A percentile compares a stretch with the other conserved stretches of the same genome.
Evolutionary conservation across 2,329 filamentous ascomycete genomes (phyloP).

Genomic region (Pseudogymnoascus sp.): DNA sequence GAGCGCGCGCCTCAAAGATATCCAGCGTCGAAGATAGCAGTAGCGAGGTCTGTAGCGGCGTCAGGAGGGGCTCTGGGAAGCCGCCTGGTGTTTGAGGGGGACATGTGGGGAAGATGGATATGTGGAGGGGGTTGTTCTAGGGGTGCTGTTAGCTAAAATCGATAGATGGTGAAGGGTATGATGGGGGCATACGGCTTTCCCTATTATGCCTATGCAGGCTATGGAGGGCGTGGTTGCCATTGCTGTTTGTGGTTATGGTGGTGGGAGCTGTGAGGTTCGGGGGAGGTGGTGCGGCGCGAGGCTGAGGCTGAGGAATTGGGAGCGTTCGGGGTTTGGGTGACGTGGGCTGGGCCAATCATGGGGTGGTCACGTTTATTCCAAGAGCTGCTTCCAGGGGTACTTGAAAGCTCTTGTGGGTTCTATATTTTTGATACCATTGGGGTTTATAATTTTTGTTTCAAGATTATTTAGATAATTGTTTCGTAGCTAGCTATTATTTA

Average conservation of each 20-base stretch:
- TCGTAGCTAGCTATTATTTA: neutral
- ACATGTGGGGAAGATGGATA: slow-evolving; percentile 68
- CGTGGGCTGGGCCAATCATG: neutral
- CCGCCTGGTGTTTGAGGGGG: slow-evolving; percentile 31
- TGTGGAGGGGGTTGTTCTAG: slow-evolving; percentile 93
- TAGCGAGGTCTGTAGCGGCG: slow-evolving; percentile 82
- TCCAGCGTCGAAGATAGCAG: slow-evolving; percentile 87
- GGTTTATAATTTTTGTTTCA: neutral
- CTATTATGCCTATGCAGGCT: slow-evolving; percentile 88
- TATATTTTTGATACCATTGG: too few species aligned
- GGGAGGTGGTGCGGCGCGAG: neutral
- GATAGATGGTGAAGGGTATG: neutral
- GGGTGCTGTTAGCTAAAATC: neutral
- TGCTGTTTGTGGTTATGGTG: slow-evolving; percentile 33
- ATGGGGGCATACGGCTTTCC: slow-evolving; percentile 63
- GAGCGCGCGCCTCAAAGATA: slow-evolving; percentile 80
- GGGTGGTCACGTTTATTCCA: neutral
- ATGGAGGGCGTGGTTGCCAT: slow-evolving; percentile 65
- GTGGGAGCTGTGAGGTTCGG: slow-evolving; percentile 6
- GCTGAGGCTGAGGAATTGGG: slow-evolving; percentile 7
- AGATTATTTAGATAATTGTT: neutral
- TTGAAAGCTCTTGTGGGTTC: neutral
- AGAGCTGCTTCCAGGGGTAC: neutral
- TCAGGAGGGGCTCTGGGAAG: slow-evolving; percentile 49
- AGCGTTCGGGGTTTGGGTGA: neutral